Base-by-base conservation (phyloP, 441 rosid genomes). In the Capsella rubella region DNA sequence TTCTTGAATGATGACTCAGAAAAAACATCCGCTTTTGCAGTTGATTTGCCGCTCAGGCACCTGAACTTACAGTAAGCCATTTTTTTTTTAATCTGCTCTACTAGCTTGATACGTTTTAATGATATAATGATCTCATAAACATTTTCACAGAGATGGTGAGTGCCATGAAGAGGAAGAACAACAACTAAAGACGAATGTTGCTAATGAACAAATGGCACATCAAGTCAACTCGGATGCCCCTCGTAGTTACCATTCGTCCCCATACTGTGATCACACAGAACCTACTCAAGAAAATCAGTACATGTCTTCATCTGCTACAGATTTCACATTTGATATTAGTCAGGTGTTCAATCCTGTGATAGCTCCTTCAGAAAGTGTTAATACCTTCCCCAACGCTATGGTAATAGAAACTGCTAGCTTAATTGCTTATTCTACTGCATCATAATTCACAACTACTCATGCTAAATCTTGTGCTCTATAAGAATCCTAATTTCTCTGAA, bases 151-250 rank as follows among this genome's bases (percentile, higher is more conserved):
- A 81, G 82, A 83, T 81, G 70, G 78, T 0, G 96, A 53, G 58
- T 84, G 83, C 79, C 89, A 85, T 75, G 87, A 78, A 74, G 68
- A 75, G 59, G 96, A 89, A 29, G 92, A 87, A 25, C 90, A 86
- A 42, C 90, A 82, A 80, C 80, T 81, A 55, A 31, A 25, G 60
- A 85, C 81, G 78, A 90, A 81, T 75, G 63, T 85, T 67, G 67
- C 81, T 51, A 64, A 87, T 73, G 90, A 82, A 65, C 84, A 78
- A 69, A 75, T 82, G 79, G 35, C 69, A 7, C 85, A 84, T 76
- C 82, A 78, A 71, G 61, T 80, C 47, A 86, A 78, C 64, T 82
- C 35, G 7, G 7, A 32, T 32, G 8, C 8, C 35, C 2, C 35
- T 6, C 35, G 35, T 32, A 32, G 7, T 32, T 6, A 32, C 35